Percentiles rank a stretch among this genome's conserved stretches.
These are phyloP conservation scores for Coemansia sp. DNA, from an alignment of 192 early-diverging fungal genomes.

Conservation along the genomic window DNA sequence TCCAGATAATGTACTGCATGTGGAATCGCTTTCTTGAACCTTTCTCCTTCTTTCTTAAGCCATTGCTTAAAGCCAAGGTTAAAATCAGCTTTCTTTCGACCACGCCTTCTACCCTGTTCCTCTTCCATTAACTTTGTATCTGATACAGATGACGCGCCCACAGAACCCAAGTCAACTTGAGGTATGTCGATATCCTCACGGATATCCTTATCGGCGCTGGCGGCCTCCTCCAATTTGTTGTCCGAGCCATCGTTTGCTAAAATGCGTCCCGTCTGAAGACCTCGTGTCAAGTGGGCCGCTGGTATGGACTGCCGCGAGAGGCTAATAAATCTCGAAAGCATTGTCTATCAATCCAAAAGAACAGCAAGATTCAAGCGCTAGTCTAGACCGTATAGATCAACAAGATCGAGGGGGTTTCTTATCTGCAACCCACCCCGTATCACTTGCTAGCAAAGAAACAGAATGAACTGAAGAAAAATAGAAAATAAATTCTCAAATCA, in stretches of 20 bases:
- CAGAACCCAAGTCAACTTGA: too few relatives aligned
- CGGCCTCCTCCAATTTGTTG: background rate
- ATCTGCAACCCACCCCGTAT: too few relatives aligned
- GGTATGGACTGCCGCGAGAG: background rate
- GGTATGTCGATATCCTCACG: background rate
- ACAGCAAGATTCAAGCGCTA: too few relatives aligned
- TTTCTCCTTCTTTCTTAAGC: slow-evolving; percentile 17
- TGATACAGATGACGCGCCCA: background rate
- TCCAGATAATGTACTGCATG: slow-evolving; percentile 30
- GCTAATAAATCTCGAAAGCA: too few relatives aligned
- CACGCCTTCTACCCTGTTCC: background rate
- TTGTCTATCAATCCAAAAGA: too few relatives aligned
- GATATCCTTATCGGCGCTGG: background rate
- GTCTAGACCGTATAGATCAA: too few relatives aligned
- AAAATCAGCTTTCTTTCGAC: background rate
- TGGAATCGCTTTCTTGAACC: slow-evolving; percentile 24
- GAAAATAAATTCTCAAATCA: slow-evolving; percentile 4
- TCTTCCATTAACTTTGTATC: background rate
- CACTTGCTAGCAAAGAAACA: too few relatives aligned
- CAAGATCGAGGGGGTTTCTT: too few relatives aligned
- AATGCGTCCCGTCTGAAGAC: background rate
- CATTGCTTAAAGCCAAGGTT: slow-evolving; percentile 29
- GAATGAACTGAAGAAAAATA: background rate
- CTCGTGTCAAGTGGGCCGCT: slow-evolving; percentile 2
- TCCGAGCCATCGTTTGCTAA: background rate